Conservation (phyloP, 768 basidiomycete genomes). For the Termitomyces sp. region DNA sequence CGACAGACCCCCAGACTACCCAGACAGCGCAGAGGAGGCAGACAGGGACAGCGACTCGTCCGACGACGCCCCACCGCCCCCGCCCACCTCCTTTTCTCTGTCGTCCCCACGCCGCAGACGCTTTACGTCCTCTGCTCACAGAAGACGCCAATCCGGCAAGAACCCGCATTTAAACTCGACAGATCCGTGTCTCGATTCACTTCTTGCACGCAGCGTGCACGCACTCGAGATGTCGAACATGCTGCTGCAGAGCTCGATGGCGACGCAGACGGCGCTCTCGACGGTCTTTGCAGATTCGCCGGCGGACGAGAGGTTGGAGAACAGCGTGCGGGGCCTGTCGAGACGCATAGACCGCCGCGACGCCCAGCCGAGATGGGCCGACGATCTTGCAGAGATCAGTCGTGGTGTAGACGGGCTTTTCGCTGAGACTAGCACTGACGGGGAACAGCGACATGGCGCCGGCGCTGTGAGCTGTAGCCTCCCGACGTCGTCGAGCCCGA, state of each 20-base stretch:
- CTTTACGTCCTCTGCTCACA: slow-evolving; percentile 11
- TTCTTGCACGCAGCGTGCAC: slow-evolving; percentile 77
- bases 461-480: slow-evolving; percentile 37
- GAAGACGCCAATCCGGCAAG: slow-evolving; percentile 18
- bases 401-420: slow-evolving; percentile 58
- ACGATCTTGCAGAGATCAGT: slow-evolving; percentile 62
- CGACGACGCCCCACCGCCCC: slow-evolving; percentile 20
- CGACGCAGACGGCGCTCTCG: slow-evolving; percentile 52
- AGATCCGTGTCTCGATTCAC: slow-evolving; percentile 67
- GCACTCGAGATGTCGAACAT: slow-evolving; percentile 84
- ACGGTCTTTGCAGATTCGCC: slow-evolving; percentile 42
- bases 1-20: slow-evolving; percentile 70
- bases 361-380: slow-evolving; percentile 53
- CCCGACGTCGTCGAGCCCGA: slow-evolving; percentile 24
- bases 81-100: slow-evolving; percentile 23
- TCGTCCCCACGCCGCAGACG: slow-evolving; percentile 23
- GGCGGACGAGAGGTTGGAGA: slow-evolving; percentile 41
- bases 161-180: slow-evolving; percentile 11
- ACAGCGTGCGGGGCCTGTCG: slow-evolving; percentile 46
- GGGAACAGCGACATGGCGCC: too few relatives aligned
- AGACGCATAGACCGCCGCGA: slow-evolving; percentile 42
- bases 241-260: slow-evolving; percentile 68
- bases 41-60: slow-evolving; percentile 72
- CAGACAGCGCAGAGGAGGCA: slow-evolving; percentile 71
- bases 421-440: slow-evolving; percentile 20